Evolutionary conservation across 495 filamentous ascomycete genomes (phyloP), one percentile per base, ranked within the genome.

Genomic region (Hypoxylon fragiforme): DNA sequence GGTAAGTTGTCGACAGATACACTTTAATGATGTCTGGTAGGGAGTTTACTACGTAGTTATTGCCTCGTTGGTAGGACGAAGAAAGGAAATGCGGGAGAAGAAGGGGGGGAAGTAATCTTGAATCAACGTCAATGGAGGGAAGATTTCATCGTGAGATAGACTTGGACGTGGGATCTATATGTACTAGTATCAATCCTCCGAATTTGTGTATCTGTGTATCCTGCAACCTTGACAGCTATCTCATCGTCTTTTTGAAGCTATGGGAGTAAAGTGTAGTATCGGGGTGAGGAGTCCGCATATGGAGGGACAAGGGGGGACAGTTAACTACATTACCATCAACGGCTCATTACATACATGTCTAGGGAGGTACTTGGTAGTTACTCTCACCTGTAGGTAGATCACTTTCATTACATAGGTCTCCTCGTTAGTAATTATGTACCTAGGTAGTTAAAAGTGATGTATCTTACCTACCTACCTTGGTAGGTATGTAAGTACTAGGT

Each of bases 211-310:
- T 28, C 24, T n/a, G n/a, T n/a, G n/a, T n/a, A 52, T 56, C 45
- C 48, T 57, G 58, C 46, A 62, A 31, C 34, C 32, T 56, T 57
- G 58, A 62, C 48, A 57, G 52, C 43, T 24, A 18, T 51, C 41
- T 40, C 12, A 24, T 39, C 30, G n/a, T n/a, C 50, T 46, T 32
- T 38, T 34, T 52, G 24, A 32, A 53, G 47, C 42, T 44, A 48
- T 62, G 58, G 57, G 58, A 52, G 58, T 52, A 48, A 62, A 61
- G 56, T 46, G 58, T 62, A 44, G 58, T 62, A 62, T 51, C 44
- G 47, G 58, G 58, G 58, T 41, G 47, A 57, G 58, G 57, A 49
- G 58, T 38, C 52, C 48, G 52, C 49, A 32, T 57, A 40, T 38
- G 48, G 48, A 44, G 48, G 42, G 46, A 37, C 35, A 44, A 36